Conservation (phyloP, 1,284 basidiomycete species). For the Microbotryum saponariae region DNA sequence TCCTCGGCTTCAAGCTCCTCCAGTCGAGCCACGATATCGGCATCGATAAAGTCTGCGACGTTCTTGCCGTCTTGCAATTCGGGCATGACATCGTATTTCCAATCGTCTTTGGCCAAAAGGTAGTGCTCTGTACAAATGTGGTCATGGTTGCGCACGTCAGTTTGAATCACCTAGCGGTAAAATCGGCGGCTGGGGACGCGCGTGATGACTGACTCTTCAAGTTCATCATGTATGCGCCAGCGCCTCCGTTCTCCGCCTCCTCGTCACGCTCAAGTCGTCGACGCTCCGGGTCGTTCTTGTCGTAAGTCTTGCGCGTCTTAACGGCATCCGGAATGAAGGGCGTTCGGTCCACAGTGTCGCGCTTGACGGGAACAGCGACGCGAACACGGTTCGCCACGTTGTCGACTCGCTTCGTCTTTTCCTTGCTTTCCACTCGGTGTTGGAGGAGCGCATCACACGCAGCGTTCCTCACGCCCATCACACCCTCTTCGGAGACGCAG, state of each 20-base stretch:
- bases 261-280: slow-evolving; percentile 64
- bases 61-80: slow-evolving; percentile 99
- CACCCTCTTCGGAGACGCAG: slow-evolving; percentile 88
- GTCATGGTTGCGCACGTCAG: neutral
- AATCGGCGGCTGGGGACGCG: slow-evolving; percentile 2
- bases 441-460: slow-evolving; percentile 88
- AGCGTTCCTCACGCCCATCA: slow-evolving; percentile 85
- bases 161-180: neutral
- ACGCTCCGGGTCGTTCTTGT: slow-evolving; percentile 72
- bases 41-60: slow-evolving; percentile 96
- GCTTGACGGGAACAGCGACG: slow-evolving; percentile 76
- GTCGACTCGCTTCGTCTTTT: slow-evolving; percentile 87
- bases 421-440: slow-evolving; percentile 83
- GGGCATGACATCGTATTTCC: slow-evolving; percentile 93
- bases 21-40: slow-evolving; percentile 94
- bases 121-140: slow-evolving; percentile 46
- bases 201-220: slow-evolving; percentile 60
- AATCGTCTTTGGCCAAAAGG: slow-evolving; percentile 78
- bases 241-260: slow-evolving; percentile 73
- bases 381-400: slow-evolving; percentile 86
- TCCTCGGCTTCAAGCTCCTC: slow-evolving; percentile 97
- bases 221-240: slow-evolving; percentile 84
- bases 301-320: slow-evolving; percentile 54
- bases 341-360: slow-evolving; percentile 74
- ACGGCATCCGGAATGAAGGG: slow-evolving; percentile 80